Base-by-base conservation (phyloP, 495 filamentous ascomycete genomes). In the Neurospora tetraspora region DNA sequence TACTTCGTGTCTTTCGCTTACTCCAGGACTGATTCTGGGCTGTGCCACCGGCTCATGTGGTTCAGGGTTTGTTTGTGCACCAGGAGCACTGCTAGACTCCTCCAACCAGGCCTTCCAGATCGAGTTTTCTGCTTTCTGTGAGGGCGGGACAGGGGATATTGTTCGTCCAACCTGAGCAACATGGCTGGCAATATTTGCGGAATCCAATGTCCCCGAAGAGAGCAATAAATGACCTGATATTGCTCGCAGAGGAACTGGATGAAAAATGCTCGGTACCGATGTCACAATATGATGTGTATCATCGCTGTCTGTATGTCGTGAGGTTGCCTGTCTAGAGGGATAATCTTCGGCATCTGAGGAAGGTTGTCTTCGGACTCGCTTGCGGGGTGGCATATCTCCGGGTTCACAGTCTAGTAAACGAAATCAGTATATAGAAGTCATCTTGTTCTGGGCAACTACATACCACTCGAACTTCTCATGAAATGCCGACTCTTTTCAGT, bases 81-180 rank as follows among this genome's bases (percentile, higher is more conserved):
- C 53, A 36, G 27, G n/a, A 18, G 47, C 47, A 70, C 73, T 73
- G 70, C 69, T 76, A 11, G 74, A 53, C 9, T 68, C 38, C n/a
- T 38, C 47, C 5, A 78, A 68, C 79, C 78, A 81, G 6, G 42
- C 69, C 37, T 68, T 73, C 75, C 76, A 80, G 12, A 11, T 69
- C 31, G 20, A 18, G 16, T 81, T 80, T 34, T 75, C 72, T 1
- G 36, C 45, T 31, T 75, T 72, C 39, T 77, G 74, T n/a, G 77
- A 79, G 10, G 53, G 10, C 10, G 76, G 74, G 3, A 80, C 71
- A 12, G 71, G 75, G 5, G 73, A 71, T 16, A 71, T 34, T 14
- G 38, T 23, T 11, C 47, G 71, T 5, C 77, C 78, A 65, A 77
- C 74, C 45, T 77, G 77, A 14, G 78, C 79, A 2, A 77, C 11